Conservation (phyloP, 208 protist species). For the Acanthamoeba healyi region DNA sequence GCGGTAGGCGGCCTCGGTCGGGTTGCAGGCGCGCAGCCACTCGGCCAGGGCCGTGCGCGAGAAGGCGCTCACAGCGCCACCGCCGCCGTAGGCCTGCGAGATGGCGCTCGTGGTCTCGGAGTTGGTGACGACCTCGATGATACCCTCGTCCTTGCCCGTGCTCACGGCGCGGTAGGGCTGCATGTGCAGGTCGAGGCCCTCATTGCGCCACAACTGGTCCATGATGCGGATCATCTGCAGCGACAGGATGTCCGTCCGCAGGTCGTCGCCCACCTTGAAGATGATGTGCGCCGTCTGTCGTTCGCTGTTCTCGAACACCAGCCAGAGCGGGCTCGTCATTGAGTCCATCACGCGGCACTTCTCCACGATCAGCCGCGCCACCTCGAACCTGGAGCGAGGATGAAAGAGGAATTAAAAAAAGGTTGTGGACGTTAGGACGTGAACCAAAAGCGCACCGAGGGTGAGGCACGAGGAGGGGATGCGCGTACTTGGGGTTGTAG, state of each 20-base stretch:
- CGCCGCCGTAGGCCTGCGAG: conserved; percentile 75
- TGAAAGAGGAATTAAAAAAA: too few relatives aligned
- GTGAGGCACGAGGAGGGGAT: neutral
- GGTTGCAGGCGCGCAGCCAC: conserved; percentile 79
- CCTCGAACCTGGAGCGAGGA: neutral
- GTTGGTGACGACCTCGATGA: conserved; percentile 86
- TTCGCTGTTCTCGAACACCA: conserved; percentile 88
- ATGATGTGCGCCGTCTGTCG: conserved; percentile 77
- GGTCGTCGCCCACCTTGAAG: conserved; percentile 91
- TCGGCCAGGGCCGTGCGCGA: conserved; percentile 75
- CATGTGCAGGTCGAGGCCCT: conserved; percentile 65
- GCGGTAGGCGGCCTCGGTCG: conserved; percentile 79
- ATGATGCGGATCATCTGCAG: conserved; percentile 89
- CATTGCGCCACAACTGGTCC: conserved; percentile 75
- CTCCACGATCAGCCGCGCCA: neutral
- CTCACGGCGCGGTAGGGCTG: conserved; percentile 7
- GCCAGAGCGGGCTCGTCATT: conserved; percentile 85
- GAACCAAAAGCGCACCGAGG: too few relatives aligned
- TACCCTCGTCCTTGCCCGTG: conserved; percentile 52
- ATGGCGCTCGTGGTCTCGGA: conserved; percentile 88
- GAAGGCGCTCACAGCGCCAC: conserved; percentile 74
- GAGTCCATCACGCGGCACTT: conserved; percentile 47
- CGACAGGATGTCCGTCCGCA: conserved; percentile 91
- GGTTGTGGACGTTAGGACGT: too few relatives aligned
- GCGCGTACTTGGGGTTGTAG: neutral